Evolutionary conservation across 306 rosid genomes (phyloP), one percentile per base, ranked within the genome.

Genomic region (Quercus agrifolia): DNA sequence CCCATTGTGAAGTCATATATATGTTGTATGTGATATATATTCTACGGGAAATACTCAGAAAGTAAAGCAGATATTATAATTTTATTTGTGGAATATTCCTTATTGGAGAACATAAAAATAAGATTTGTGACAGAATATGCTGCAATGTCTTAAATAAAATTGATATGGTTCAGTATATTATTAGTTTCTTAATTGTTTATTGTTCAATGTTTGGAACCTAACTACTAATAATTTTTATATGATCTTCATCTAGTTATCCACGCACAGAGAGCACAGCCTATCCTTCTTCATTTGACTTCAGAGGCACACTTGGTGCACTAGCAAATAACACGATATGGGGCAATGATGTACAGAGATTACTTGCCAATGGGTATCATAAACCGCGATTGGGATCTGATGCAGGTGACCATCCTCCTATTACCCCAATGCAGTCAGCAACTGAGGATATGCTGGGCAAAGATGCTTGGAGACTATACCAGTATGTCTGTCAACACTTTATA

Each of bases 321-420:
- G 80, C 86, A 81, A 90, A 84, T 83, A 92, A 88, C 85, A 93
- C 95, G 28, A 81, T 87, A 46, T 94, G 87, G 92, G 97, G 95
- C 77, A 78, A 71, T 78, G 89, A 91, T 77, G 97, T 91, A 62
- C 85, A 84, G 85, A 82, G 78, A 72, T 86, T 94, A 70, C 92
- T 94, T 28, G 71, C 78, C 56, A 83, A 82, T 72, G 93, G 97
- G 82, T 92, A 83, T 87, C 88, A 80, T 27, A 91, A 91, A 79
- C 97, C 99, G 76, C 89, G 88, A 80, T 76, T 31, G 21, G 99
- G 99, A 83, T 86, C 90, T 21, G 99, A 94, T 86, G 97, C 20
- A 20, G 99, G 99, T 49, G 99, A 94, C 75, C 99, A 94, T 91
- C 99, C 99, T 77, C 99, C 99, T 52, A 85, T 94, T 69, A 94